Evolutionary conservation across 2,329 filamentous ascomycete species (phyloP).

Genomic region (Escovopsis weberi): DNA sequence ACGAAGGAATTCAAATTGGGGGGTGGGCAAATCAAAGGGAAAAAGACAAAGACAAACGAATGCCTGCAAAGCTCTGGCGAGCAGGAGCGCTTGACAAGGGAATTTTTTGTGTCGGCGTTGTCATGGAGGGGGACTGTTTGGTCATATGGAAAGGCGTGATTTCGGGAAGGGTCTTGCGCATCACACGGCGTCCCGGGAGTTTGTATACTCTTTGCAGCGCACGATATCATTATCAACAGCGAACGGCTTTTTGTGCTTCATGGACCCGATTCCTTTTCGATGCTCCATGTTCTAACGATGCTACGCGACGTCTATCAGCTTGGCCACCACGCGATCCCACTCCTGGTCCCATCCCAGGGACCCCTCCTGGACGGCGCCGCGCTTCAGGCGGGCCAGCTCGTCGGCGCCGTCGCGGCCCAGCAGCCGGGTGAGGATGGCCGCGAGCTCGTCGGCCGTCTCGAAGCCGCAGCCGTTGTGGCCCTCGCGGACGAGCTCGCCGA

Average conservation of each 20-base stretch:
- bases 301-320: constrained; percentile 41
- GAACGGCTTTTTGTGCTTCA: background rate
- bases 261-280: background rate
- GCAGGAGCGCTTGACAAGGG: background rate
- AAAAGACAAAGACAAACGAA: too few species aligned
- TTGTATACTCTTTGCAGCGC: background rate
- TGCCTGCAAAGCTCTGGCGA: too few species aligned
- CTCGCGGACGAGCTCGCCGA: constrained; percentile 79
- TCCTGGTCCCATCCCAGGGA: constrained; percentile 76
- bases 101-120: too few species aligned
- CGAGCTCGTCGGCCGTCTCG: constrained; percentile 51
- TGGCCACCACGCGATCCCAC: constrained; percentile 73
- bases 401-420: constrained; percentile 36
- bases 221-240: background rate
- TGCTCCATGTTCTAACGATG: background rate
- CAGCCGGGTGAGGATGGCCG: constrained; percentile 46
- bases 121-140: too few species aligned
- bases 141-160: too few species aligned
- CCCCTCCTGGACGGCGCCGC: constrained; percentile 62
- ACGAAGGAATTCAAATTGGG: background rate
- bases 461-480: constrained; percentile 80
- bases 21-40: background rate
- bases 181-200: constrained; percentile 5
- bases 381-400: constrained; percentile 46
- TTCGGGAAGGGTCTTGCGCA: background rate